Conservation (phyloP, 2,329 filamentous ascomycete genomes). For the Ascochyta lentis region DNA sequence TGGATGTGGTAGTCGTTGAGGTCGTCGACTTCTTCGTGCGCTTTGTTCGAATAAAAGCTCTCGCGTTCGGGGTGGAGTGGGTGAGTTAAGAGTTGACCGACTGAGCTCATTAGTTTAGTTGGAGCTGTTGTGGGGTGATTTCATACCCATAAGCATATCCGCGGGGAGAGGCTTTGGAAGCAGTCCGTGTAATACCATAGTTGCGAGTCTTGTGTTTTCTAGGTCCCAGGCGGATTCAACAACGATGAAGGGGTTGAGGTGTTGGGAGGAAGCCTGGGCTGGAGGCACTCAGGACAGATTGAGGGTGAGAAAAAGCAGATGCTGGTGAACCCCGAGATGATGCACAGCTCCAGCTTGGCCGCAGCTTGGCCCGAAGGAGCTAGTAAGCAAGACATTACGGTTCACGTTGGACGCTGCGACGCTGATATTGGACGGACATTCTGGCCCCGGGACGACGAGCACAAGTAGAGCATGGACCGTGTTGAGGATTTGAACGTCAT, state of each 20-base stretch:
- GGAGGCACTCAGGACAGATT: slow-evolving; percentile 3
- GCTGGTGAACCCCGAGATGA: slow-evolving; percentile 9
- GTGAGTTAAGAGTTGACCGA: slow-evolving; percentile 47
- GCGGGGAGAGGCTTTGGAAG: slow-evolving; percentile 47
- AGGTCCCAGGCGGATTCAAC: too few species aligned
- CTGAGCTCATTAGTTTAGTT: slow-evolving; percentile 22
- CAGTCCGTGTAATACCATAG: slow-evolving; percentile 30
- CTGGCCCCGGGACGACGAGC: background rate
- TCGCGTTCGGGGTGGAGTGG: slow-evolving; percentile 47
- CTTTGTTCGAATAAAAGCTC: slow-evolving; percentile 44
- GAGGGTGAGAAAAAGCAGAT: slow-evolving; percentile 2
- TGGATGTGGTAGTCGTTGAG: slow-evolving; percentile 51
- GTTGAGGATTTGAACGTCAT: background rate
- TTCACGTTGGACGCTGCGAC: slow-evolving; percentile 17
- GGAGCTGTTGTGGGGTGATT: slow-evolving; percentile 7
- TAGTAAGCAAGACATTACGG: slow-evolving; percentile 5
- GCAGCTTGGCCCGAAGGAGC: background rate
- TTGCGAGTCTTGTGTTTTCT: too few species aligned
- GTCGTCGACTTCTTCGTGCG: slow-evolving; percentile 44
- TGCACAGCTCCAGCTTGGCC: slow-evolving; percentile 15
- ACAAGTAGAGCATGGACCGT: background rate
- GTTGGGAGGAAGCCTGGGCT: background rate
- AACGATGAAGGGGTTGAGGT: background rate
- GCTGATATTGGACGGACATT: slow-evolving; percentile 12
- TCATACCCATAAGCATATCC: slow-evolving; percentile 32